Percentiles rank a stretch among this genome's conserved stretches.
phyloP scores from a whole-genome alignment of 139 green algal species.

The Chlorella sp. region DNA sequence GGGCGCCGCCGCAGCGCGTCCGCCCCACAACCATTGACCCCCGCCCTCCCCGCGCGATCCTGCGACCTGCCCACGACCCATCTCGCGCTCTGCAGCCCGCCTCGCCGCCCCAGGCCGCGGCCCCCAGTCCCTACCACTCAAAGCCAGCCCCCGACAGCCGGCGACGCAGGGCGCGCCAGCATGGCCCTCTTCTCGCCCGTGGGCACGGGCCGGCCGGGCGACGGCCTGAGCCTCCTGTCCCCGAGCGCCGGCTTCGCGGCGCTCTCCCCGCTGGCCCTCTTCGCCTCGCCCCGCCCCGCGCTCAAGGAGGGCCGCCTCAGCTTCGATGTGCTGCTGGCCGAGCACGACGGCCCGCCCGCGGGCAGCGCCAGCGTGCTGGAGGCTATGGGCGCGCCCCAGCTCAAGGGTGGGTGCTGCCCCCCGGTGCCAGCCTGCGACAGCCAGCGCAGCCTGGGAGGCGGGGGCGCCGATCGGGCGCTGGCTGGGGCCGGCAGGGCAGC shows the following conservation, averaged over 20 bases:
- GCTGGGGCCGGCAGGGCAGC: background rate
- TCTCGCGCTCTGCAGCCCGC: too few relatives aligned
- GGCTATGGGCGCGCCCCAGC: background rate
- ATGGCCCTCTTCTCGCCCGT: too few relatives aligned
- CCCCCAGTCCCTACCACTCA: too few relatives aligned
- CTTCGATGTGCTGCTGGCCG: constrained; percentile 22
- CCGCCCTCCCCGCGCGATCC: too few relatives aligned
- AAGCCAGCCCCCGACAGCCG: too few relatives aligned
- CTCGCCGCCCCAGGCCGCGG: too few relatives aligned
- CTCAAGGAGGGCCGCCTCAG: constrained; percentile 25
- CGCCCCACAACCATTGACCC: too few relatives aligned
- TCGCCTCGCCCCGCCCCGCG: constrained; percentile 5
- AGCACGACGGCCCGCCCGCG: background rate
- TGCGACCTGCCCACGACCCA: too few relatives aligned
- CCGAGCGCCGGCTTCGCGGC: constrained; percentile 1
- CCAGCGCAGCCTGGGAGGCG: background rate
- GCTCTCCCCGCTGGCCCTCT: background rate
- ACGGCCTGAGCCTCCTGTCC: too few relatives aligned
- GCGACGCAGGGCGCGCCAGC: too few relatives aligned
- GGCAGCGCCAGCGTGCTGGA: constrained; percentile 1
- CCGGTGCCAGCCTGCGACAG: background rate
- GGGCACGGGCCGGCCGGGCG: too few relatives aligned
- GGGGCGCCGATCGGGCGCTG: background rate
- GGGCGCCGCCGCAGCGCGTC: too few relatives aligned
- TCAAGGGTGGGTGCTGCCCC: background rate